Conservation (phyloP, 169 alveolate genomes). For the Besnoitia besnoiti region DNA sequence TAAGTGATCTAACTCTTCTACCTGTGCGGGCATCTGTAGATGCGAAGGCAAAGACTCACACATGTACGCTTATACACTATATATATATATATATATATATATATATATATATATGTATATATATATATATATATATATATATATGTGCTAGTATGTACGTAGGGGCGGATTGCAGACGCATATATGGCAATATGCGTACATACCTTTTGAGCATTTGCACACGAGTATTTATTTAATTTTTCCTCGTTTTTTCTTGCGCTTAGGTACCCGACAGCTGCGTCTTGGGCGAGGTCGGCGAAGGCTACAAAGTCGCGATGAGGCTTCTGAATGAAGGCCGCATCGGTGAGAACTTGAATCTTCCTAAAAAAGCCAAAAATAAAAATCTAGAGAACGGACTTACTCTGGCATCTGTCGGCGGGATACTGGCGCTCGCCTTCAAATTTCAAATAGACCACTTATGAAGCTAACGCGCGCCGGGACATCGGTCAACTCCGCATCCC, state of each 20-base stretch:
- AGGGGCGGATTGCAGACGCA: too few relatives aligned
- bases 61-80: not conserved
- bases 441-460: too few relatives aligned
- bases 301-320: constrained; percentile 59
- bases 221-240: too few relatives aligned
- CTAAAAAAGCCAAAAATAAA: not conserved
- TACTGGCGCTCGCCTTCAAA: too few relatives aligned
- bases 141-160: not conserved
- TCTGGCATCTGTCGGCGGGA: too few relatives aligned
- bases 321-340: constrained; percentile 59
- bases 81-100: not conserved
- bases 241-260: too few relatives aligned
- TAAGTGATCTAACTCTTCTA: too few relatives aligned
- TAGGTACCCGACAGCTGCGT: constrained; percentile 47
- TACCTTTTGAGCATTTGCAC: too few relatives aligned
- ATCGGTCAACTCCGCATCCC: too few relatives aligned
- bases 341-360: not conserved
- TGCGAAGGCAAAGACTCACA: not conserved
- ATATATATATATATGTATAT: not conserved
- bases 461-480: too few relatives aligned
- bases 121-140: not conserved
- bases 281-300: constrained; percentile 61
- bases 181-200: not conserved
- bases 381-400: too few relatives aligned
- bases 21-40: too few relatives aligned